phyloP scores from a whole-genome alignment of 495 filamentous ascomycete species.

The Trichoderma erinaceum region DNA sequence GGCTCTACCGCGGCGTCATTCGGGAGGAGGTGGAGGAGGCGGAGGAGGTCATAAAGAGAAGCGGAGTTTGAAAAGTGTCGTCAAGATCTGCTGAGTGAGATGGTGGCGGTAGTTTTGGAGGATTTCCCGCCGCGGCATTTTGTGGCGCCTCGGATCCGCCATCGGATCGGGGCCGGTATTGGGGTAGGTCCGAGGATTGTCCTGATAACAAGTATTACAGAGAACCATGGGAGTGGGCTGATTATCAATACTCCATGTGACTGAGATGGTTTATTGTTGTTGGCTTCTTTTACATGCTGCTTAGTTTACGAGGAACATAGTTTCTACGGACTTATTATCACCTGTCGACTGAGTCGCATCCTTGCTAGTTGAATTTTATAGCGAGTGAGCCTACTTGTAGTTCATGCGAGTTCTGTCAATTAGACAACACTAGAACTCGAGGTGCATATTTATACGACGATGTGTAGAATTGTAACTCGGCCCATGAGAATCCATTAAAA shows the following conservation, averaged over 20 bases:
- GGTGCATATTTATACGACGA: no score
- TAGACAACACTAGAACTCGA: no score
- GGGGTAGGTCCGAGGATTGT: not conserved
- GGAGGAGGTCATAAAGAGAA: not conserved
- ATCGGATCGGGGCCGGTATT: constrained; percentile 1
- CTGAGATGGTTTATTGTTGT: not conserved
- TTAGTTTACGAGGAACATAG: no score
- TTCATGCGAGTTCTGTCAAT: no score
- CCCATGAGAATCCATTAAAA: no score
- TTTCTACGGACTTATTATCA: no score
- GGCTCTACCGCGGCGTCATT: constrained; percentile 2
- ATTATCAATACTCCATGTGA: not conserved
- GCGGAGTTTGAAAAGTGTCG: not conserved
- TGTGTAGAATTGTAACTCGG: no score
- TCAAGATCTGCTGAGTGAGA: not conserved
- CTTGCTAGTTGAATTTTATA: no score
- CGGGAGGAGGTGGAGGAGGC: not conserved
- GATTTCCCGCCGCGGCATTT: not conserved
- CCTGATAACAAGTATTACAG: not conserved
- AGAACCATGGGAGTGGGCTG: no score
- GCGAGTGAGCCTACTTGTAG: no score
- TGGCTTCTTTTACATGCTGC: no score
- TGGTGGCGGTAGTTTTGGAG: not conserved
- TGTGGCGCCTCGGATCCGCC: not conserved
- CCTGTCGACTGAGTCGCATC: no score